Evolutionary conservation across 202 grass and related monocot species (phyloP), one percentile per base, ranked within the genome.

Genomic region (Zoysia matrella): DNA sequence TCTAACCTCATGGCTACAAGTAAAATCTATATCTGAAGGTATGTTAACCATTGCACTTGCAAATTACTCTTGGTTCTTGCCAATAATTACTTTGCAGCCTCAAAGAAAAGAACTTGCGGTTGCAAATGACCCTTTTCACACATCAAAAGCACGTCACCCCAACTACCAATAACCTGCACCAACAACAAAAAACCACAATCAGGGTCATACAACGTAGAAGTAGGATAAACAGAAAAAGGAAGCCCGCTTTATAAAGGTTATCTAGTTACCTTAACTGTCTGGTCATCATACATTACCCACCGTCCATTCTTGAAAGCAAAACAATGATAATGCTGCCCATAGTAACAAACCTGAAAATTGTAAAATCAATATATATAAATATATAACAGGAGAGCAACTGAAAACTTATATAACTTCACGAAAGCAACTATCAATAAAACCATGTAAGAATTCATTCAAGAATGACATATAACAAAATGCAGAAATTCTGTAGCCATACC

Each of bases 201-300:
- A 14, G 69, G 69, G 73, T 71, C 69, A 65, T 74, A 60, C 36
- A 49, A 77, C 62, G 78, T 54, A 70, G 71, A 42, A 55, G 36
- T 78, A 81, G 13, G 40, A 11, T 74, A 67, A 78, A 52, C 12
- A 48, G 5, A 74, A 43, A n/a, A 10, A 36, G 48, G 7, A 41
- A 4, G n/a, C 30, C 1, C 30, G 13, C 40, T 82, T 75, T 52
- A 73, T 12, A 49, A 77, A 3, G 71, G 39, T 66, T 56, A 81
- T 75, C 42, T 43, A 22, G 52, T 84, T 83, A 99, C 96, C 96
- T 99, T 99, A 64, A 99, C 96, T 78, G 87, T 99, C 81, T 99
- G 96, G 81, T 99, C 96, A 87, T 99, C 96, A 83, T 93, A 99
- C 96, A 99, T 99, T 60, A 96, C 89, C 96, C 96, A 99, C 36